These are phyloP conservation scores for Diaporthe vaccinii DNA, from an alignment of 2,329 filamentous ascomycete genomes.

Conservation along the genomic window DNA sequence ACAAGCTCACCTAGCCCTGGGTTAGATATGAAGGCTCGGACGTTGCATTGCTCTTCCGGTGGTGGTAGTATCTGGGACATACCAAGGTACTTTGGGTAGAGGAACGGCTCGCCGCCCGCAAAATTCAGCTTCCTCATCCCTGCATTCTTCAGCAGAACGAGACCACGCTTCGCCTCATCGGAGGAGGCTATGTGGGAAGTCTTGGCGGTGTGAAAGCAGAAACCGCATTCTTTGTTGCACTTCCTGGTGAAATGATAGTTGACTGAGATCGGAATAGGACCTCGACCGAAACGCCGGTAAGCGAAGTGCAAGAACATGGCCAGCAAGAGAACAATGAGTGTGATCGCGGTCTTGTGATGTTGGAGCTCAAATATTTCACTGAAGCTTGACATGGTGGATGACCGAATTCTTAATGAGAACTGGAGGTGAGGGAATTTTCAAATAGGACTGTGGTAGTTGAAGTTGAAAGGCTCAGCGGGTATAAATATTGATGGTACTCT, in stretches of 20 bases:
- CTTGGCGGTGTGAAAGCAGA: slow-evolving; percentile 70
- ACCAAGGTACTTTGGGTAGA: slow-evolving; percentile 52
- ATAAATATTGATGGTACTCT: neutral
- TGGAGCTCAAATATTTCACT: no score
- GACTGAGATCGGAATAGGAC: slow-evolving; percentile 40
- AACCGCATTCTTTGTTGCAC: slow-evolving; percentile 55
- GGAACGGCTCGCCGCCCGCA: slow-evolving; percentile 53
- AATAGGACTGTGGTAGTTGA: neutral
- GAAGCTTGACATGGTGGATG: neutral
- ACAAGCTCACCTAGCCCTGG: slow-evolving; percentile 50
- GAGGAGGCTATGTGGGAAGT: slow-evolving; percentile 57
- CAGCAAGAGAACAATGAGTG: neutral
- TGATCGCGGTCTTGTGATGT: neutral
- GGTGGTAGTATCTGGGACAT: neutral
- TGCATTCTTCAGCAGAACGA: slow-evolving; percentile 60
- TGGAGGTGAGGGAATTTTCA: neutral
- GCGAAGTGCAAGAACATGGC: neutral
- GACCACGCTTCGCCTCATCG: slow-evolving; percentile 58
- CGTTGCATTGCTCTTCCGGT: no score
- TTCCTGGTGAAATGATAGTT: slow-evolving; percentile 43
- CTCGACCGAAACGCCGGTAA: neutral
- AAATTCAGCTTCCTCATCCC: slow-evolving; percentile 46
- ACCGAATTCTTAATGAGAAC: neutral
- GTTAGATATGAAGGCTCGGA: neutral
- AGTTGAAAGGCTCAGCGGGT: neutral